A percentile compares a stretch with the other conserved stretches of the same genome.
These are phyloP conservation scores for Ormosia semicastrata DNA, from an alignment of 306 rosid species.

Conservation along the genomic window DNA sequence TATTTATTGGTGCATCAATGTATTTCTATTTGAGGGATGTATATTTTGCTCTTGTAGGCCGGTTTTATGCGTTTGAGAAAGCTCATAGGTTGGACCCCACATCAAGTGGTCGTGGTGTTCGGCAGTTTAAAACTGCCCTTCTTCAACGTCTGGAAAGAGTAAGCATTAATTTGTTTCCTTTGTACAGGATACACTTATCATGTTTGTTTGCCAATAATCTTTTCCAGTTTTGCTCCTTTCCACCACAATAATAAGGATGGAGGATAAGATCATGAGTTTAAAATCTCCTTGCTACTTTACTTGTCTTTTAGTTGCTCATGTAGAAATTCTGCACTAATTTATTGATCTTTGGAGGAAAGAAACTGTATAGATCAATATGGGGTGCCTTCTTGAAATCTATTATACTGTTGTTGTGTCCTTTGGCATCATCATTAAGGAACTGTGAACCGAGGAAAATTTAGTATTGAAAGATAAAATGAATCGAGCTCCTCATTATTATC, in stretches of 20 bases:
- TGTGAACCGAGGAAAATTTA: neutral
- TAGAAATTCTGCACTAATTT: neutral
- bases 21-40: neutral
- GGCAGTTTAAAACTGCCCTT: slow-evolving; percentile 94
- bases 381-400: neutral
- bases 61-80: slow-evolving; percentile 96
- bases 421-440: neutral
- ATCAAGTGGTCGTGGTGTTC: slow-evolving; percentile 97
- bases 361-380: neutral
- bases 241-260: neutral
- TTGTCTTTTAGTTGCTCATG: neutral
- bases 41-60: slow-evolving; percentile 53
- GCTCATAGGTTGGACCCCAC: slow-evolving; percentile 98
- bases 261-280: neutral
- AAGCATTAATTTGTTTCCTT: slow-evolving; percentile 16
- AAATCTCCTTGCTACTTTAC: neutral
- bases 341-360: neutral
- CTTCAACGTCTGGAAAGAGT: slow-evolving; percentile 98
- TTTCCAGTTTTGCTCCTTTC: neutral
- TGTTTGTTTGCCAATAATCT: neutral
- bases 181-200: neutral
- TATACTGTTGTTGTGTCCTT: neutral
- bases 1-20: neutral
- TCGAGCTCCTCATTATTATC: neutral
- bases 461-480: neutral